phyloP scores from a whole-genome alignment of 2,329 filamentous ascomycete genomes.

The Alternaria brassicicola region DNA sequence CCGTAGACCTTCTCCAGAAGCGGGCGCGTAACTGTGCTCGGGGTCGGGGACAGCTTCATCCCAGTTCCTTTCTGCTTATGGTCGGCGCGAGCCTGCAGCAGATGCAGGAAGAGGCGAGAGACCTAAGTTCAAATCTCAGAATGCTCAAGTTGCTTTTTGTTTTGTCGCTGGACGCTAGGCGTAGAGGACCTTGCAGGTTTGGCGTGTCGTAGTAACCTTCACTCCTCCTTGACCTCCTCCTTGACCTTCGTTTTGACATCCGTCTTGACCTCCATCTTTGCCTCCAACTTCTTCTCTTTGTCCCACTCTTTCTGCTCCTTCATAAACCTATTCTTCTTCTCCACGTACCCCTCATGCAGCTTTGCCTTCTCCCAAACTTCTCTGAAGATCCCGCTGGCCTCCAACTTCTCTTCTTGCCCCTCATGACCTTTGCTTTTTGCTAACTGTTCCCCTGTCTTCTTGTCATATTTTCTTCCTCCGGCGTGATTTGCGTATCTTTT shows the following conservation, averaged over 20 bases:
- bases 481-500: constrained; percentile 64
- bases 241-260: constrained; percentile 1
- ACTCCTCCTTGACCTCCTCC: not conserved
- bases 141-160: not conserved
- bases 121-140: constrained; percentile 4
- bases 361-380: constrained; percentile 57
- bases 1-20: not conserved
- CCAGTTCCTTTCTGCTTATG: not conserved
- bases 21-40: not conserved
- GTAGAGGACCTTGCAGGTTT: not conserved
- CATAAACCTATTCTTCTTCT: constrained; percentile 55
- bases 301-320: constrained; percentile 56
- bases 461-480: constrained; percentile 63
- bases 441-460: constrained; percentile 48
- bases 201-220: not conserved
- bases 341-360: constrained; percentile 53
- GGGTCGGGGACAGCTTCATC: not conserved
- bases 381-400: constrained; percentile 57
- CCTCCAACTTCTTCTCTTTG: constrained; percentile 24
- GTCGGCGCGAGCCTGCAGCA: constrained; percentile 1
- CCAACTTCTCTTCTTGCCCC: constrained; percentile 58
- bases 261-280: not conserved
- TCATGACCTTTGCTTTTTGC: constrained; percentile 54
- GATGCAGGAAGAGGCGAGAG: not conserved
- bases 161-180: not conserved